Conservation (phyloP, 805 yeast species). For the Ogataea salicorniae region DNA sequence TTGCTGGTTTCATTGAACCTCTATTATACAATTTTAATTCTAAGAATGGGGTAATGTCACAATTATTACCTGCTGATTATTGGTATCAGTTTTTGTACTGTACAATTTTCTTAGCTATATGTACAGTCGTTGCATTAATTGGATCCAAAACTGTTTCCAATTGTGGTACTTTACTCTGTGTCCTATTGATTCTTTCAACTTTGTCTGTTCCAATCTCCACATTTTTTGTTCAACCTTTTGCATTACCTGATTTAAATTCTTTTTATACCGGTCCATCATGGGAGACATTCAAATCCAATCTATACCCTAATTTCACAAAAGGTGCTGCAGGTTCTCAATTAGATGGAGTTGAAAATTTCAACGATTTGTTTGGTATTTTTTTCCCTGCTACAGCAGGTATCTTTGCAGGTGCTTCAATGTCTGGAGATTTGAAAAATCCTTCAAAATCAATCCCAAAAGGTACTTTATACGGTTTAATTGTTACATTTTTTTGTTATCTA, state of each 20-base stretch:
- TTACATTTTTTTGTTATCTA: constrained; percentile 74
- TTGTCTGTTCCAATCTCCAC: constrained; percentile 78
- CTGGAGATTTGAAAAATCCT: constrained; percentile 85
- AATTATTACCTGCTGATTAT: constrained; percentile 58
- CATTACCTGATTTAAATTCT: constrained; percentile 41
- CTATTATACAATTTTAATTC: constrained; percentile 71
- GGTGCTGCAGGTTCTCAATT: constrained; percentile 90
- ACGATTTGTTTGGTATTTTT: constrained; percentile 86
- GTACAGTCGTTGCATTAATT: constrained; percentile 71
- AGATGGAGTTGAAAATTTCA: constrained; percentile 62
- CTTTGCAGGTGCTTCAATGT: constrained; percentile 98
- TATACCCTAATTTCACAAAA: constrained; percentile 74
- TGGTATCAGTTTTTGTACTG: constrained; percentile 70
- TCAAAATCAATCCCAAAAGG: constrained; percentile 90
- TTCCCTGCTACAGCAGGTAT: constrained; percentile 99
- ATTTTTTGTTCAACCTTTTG: constrained; percentile 59
- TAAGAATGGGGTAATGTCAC: constrained; percentile 47
- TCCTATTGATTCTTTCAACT: constrained; percentile 63
- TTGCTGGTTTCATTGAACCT: constrained; percentile 94
- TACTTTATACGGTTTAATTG: constrained; percentile 75
- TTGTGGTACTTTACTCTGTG: constrained; percentile 72
- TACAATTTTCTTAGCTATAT: constrained; percentile 58
- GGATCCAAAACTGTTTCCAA: constrained; percentile 80
- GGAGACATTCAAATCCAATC: constrained; percentile 58
- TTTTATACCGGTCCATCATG: constrained; percentile 71